Evolutionary conservation across 208 protist genomes (phyloP).

Genomic region (Leishmania tarentolae): DNA sequence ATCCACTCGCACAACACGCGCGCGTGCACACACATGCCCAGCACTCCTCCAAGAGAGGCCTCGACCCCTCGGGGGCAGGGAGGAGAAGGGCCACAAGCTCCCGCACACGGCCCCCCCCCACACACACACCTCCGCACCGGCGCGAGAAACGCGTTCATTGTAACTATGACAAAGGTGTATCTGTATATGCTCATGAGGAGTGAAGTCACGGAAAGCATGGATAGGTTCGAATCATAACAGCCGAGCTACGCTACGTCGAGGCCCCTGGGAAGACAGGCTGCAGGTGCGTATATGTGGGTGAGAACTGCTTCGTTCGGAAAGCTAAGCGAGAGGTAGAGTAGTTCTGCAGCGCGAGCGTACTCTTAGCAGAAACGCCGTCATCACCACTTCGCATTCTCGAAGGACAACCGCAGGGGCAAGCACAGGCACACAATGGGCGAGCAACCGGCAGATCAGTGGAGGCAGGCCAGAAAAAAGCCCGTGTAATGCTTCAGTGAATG

Average conservation of each 20-base stretch:
- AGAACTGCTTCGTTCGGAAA: not conserved
- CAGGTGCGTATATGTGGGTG: not conserved
- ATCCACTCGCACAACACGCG: not conserved
- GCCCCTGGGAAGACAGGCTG: not conserved
- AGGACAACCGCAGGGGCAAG: not conserved
- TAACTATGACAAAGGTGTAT: constrained; percentile 37
- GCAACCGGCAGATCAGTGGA: constrained; percentile 8
- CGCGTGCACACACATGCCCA: not conserved
- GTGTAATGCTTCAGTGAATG: constrained; percentile 23
- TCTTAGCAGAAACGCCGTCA: not conserved
- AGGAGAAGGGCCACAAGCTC: not conserved
- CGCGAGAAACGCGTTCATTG: not conserved
- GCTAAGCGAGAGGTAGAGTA: not conserved
- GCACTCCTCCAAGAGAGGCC: not conserved
- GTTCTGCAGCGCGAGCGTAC: not conserved
- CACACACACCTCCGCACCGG: not conserved
- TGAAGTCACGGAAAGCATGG: constrained; percentile 33
- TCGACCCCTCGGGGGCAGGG: not conserved
- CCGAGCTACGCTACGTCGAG: not conserved
- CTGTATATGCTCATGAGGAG: constrained; percentile 27
- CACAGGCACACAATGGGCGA: not conserved
- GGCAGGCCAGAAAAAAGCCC: constrained; percentile 6
- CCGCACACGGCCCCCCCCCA: not conserved
- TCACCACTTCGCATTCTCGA: not conserved
- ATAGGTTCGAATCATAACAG: constrained; percentile 30